A percentile compares a stretch with the other conserved stretches of the same genome.
Evolutionary conservation across 768 basidiomycete genomes (phyloP).

Genomic region (Pulveroboletus sp.): DNA sequence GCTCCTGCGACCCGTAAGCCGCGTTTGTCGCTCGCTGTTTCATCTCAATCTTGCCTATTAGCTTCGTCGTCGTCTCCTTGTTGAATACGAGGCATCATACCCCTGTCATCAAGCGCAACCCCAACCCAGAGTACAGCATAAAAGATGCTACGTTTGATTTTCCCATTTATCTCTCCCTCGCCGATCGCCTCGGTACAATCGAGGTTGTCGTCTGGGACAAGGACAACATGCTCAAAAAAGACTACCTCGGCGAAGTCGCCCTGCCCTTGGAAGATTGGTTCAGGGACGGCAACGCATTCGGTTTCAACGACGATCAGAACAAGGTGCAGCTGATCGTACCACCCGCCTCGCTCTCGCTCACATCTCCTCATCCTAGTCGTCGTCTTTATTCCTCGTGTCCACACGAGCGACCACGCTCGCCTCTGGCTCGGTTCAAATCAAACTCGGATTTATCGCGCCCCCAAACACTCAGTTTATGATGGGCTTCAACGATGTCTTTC

Average conservation of each 20-base stretch:
- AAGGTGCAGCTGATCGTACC: conserved; percentile 44
- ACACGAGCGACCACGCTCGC: conserved; percentile 46
- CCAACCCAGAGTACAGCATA: conserved; percentile 63
- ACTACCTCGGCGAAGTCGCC: conserved; percentile 89
- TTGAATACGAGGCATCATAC: conserved; percentile 64
- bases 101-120: conserved; percentile 67
- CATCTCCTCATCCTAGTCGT: conserved; percentile 34
- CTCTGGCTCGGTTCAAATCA: conserved; percentile 54
- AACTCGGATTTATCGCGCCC: conserved; percentile 55
- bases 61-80: conserved; percentile 68
- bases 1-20: conserved; percentile 76
- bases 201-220: conserved; percentile 95
- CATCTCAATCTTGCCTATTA: conserved; percentile 29
- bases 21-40: neutral
- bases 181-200: conserved; percentile 67
- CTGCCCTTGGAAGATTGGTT: conserved; percentile 87
- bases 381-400: conserved; percentile 45
- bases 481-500: conserved; percentile 59
- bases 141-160: conserved; percentile 89
- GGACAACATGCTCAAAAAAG: conserved; percentile 78
- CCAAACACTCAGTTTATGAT: conserved; percentile 43
- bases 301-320: conserved; percentile 64
- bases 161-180: conserved; percentile 74
- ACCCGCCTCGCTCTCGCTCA: conserved; percentile 2
- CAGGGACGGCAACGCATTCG: conserved; percentile 35